phyloP scores from a whole-genome alignment of 2,329 filamentous ascomycete genomes.

The Talaromyces pinophilus region DNA sequence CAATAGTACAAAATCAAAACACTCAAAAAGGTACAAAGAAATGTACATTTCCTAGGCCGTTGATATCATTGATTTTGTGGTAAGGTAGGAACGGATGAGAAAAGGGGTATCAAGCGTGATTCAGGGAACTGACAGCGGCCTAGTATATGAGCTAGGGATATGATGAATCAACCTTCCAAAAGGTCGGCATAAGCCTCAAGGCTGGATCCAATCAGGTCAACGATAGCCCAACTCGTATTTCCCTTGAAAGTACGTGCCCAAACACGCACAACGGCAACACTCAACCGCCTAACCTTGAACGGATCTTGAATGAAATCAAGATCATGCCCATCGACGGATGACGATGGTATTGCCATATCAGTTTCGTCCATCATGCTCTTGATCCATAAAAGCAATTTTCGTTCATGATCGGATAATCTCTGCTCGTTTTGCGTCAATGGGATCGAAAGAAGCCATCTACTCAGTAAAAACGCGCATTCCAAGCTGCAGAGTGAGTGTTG shows the following conservation, averaged over 20 bases:
- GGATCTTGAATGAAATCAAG: slow-evolving; percentile 47
- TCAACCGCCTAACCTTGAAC: slow-evolving; percentile 48
- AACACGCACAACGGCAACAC: slow-evolving; percentile 51
- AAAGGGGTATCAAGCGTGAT: slow-evolving; percentile 12
- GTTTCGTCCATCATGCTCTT: slow-evolving; percentile 54
- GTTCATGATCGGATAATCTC: slow-evolving; percentile 49
- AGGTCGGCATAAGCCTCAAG: slow-evolving; percentile 51
- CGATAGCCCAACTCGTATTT: slow-evolving; percentile 53
- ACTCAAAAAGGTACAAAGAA: neutral
- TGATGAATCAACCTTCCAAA: slow-evolving; percentile 36
- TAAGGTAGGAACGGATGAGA: neutral
- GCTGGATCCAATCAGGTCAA: slow-evolving; percentile 49
- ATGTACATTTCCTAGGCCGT: slow-evolving; percentile 8
- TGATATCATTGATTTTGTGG: neutral
- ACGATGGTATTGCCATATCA: slow-evolving; percentile 46
- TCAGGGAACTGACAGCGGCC: neutral
- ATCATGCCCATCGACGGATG: slow-evolving; percentile 40
- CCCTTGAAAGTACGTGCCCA: slow-evolving; percentile 51
- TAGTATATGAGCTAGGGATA: neutral
- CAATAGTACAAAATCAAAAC: slow-evolving; percentile 5
- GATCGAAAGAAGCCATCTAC: slow-evolving; percentile 50
- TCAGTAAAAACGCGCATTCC: slow-evolving; percentile 54
- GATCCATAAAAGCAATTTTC: slow-evolving; percentile 51
- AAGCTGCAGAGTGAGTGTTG: slow-evolving; percentile 57
- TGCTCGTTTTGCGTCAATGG: slow-evolving; percentile 47